phyloP scores from a whole-genome alignment of 108 stramenopile species.

The Conticribra weissflogii region DNA sequence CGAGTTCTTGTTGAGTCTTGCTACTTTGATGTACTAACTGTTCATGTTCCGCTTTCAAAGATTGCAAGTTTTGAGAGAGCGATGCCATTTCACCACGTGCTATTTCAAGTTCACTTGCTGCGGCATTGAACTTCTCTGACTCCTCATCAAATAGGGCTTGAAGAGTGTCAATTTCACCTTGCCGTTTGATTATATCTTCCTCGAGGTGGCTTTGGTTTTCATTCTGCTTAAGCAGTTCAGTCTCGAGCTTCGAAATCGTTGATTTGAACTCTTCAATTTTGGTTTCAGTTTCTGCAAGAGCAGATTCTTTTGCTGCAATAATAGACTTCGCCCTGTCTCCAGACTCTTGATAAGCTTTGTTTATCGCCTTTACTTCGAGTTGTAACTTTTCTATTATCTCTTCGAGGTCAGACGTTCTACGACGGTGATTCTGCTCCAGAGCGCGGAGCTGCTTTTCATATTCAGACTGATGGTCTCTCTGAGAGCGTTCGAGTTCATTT shows the following conservation, averaged over 20 bases:
- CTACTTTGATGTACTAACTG: constrained; percentile 6
- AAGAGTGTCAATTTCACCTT: constrained; percentile 20
- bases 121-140: constrained; percentile 1
- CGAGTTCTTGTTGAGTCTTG: constrained; percentile 17
- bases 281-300: constrained; percentile 2
- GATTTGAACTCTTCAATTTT: constrained; percentile 12
- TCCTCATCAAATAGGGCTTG: constrained; percentile 8
- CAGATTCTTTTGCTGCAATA: constrained; percentile 2
- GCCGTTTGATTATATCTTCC: constrained; percentile 17
- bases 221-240: constrained; percentile 19
- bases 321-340: constrained; percentile 15
- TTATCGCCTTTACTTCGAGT: constrained; percentile 19
- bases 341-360: constrained; percentile 15
- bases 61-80: constrained; percentile 12
- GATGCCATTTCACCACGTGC: constrained; percentile 11
- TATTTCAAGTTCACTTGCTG: constrained; percentile 3
- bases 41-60: constrained; percentile 16
- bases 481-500: constrained; percentile 28
- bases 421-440: constrained; percentile 27
- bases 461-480: constrained; percentile 21
- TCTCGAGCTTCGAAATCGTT: constrained; percentile 10
- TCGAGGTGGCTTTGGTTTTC: constrained; percentile 16
- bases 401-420: constrained; percentile 23
- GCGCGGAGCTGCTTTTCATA: constrained; percentile 36
- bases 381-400: constrained; percentile 40